Percentiles rank a stretch among this genome's conserved stretches.
phyloP scores from a whole-genome alignment of 495 filamentous ascomycete species.

The Penicillium lagena region DNA sequence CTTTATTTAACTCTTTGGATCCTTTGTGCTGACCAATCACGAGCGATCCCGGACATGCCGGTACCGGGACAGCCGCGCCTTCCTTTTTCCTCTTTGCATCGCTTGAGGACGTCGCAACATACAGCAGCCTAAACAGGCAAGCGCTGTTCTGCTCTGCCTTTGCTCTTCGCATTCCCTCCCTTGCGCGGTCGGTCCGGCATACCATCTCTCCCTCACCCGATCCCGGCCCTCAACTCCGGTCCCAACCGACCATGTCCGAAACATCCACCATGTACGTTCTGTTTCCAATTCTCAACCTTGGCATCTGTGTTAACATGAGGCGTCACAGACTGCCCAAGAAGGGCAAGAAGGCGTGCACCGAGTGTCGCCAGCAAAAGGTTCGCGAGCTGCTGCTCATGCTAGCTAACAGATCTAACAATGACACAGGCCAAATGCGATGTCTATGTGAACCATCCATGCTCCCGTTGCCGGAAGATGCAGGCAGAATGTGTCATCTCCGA shows the following conservation, averaged over 20 bases:
- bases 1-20: too few relatives aligned
- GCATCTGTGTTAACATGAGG: constrained; percentile 3
- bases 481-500: constrained; percentile 33
- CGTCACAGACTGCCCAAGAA: constrained; percentile 27
- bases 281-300: background rate
- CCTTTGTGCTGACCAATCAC: too few relatives aligned
- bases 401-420: background rate
- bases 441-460: constrained; percentile 29
- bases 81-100: background rate
- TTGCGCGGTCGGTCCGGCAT: too few relatives aligned
- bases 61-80: constrained; percentile 1
- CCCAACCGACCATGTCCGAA: background rate
- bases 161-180: too few relatives aligned
- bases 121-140: too few relatives aligned
- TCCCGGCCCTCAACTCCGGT: background rate
- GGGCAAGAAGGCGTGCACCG: constrained; percentile 38
- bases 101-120: too few relatives aligned
- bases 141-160: too few relatives aligned
- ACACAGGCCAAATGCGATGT: constrained; percentile 38
- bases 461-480: constrained; percentile 32
- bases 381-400: background rate
- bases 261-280: constrained; percentile 12
- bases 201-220: too few relatives aligned
- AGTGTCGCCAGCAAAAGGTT: constrained; percentile 42
- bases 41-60: background rate